Base-by-base conservation (phyloP, 169 alveolate genomes). In the Cryptosporidium viatorum region DNA sequence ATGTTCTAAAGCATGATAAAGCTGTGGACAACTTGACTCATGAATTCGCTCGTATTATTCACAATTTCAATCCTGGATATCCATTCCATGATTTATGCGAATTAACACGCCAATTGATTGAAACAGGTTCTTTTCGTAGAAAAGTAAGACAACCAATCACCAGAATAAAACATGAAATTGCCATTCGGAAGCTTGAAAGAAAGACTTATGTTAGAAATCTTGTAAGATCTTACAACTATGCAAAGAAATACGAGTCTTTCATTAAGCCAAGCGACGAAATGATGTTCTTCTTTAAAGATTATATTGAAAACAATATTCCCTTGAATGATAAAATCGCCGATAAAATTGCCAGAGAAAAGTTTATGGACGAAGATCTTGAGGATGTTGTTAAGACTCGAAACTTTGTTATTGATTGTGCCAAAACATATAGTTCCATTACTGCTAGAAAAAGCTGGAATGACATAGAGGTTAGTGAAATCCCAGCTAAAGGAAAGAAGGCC, bases 351-450 rank as follows among this genome's bases (percentile, higher is more conserved):
- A 29, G 41, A 14, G 75, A 80, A 39, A 80, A 62, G 67, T 80
- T 80, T 21, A 80, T 65, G 73, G 89, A 80, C 26, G 89, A 80
- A 45, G 80, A 80, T 65, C 29, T 80, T 14, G 89, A 80, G 10
- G 75, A 80, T 62, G 37, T 80, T 23, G 39, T 80, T 50, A 80
- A 65, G 35, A 59, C 75, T 14, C 48, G 89, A 3, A 80, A 59
- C 37, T 80, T 80, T 80, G 67, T 80, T n/a, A 33, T 50, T 8
- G 89, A 80, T 18, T 80, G 89, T 50, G 59, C 89, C 0, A 59
- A 59, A 33, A 35, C 41, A 10, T 80, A 80, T n/a, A 80, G 89
- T 33, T 80, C 75, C 2, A 41, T 80, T 45, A 58, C 89, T 8
- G 35, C 74, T 12, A 59, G 89, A 23, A 74, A 80, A 62, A 10